phyloP scores from a whole-genome alignment of 768 basidiomycete species.

The Kwoniella europaea region DNA sequence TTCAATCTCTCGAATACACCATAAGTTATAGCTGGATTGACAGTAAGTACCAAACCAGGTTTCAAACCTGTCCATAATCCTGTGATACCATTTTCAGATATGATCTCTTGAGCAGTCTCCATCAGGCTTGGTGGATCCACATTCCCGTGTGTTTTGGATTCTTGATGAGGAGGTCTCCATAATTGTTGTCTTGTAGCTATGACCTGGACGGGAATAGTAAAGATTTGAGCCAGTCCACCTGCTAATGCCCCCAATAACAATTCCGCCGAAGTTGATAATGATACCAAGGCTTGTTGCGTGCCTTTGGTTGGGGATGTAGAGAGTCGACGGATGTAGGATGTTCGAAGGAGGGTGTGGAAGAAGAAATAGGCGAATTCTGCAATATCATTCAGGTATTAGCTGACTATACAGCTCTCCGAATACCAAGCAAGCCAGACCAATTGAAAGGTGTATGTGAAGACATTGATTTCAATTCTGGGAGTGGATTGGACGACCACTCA shows the following conservation, averaged over 20 bases:
- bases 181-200: constrained; percentile 98
- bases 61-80: constrained; percentile 93
- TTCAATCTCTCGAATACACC: constrained; percentile 93
- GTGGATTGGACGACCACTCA: too few relatives aligned
- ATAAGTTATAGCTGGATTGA: constrained; percentile 97
- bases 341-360: constrained; percentile 92
- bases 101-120: constrained; percentile 79
- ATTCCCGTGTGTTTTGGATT: neutral
- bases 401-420: too few relatives aligned
- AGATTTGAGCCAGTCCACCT: constrained; percentile 92
- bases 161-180: constrained; percentile 60
- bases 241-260: constrained; percentile 87
- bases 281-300: constrained; percentile 16
- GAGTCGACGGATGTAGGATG: constrained; percentile 50
- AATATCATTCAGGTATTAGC: too few relatives aligned
- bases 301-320: constrained; percentile 5
- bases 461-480: too few relatives aligned
- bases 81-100: constrained; percentile 62
- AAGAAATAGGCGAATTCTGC: constrained; percentile 99
- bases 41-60: constrained; percentile 90
- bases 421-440: too few relatives aligned
- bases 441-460: too few relatives aligned
- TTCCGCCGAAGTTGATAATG: constrained; percentile 62
- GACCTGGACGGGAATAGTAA: constrained; percentile 96
- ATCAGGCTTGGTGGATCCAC: constrained; percentile 67